Evolutionary conservation across 108 stramenopile genomes (phyloP), one percentile per base, ranked within the genome.

Genomic region (Aurantiochytrium sp.): DNA sequence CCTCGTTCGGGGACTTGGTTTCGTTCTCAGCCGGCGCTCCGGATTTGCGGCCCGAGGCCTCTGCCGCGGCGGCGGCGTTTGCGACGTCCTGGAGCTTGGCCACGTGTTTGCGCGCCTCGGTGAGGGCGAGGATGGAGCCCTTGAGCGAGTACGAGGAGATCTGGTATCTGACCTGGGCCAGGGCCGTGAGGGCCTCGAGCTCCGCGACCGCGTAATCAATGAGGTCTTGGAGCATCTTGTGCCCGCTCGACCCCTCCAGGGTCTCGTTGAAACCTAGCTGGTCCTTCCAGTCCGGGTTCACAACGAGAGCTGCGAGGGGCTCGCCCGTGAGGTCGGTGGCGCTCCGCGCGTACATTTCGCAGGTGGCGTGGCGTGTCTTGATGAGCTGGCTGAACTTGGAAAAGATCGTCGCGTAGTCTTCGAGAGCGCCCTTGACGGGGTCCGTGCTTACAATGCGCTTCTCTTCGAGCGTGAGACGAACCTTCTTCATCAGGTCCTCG

Each of bases 111-210:
- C 45, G 73, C 1, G 73, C 73, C 45, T 48, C 42, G 6, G 17
- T 12, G 27, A 81, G 73, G 6, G 73, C 45, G 4, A 81, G 73
- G 10, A 81, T 48, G n/a, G 73, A 22, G 42, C 73, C 73, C 6
- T 81, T 12, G 19, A 81, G 32, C 21, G 39, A 48, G 32, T 81
- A 81, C 8, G 42, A 81, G 10, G 73, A 81, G 50, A 81, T 81
- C 42, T 81, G 39, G 73, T 81, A 81, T 6, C 73, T 12, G 12
- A 48, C 73, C 19, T 81, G 45, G 19, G 73, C 73, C 6, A 81
- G 73, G n/a, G 45, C n/a, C n/a, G 39, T 81, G 73, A 81, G 42
- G 39, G 73, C 73, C 10, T 48, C 45, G 36, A 81, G 45, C 73
- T 81, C 73, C 12, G 73, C 73, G 24, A 81, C 6, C 6, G 42